Evolutionary conservation across 192 early-diverging fungal species (phyloP).

Genomic region (Coemansia sp.): DNA sequence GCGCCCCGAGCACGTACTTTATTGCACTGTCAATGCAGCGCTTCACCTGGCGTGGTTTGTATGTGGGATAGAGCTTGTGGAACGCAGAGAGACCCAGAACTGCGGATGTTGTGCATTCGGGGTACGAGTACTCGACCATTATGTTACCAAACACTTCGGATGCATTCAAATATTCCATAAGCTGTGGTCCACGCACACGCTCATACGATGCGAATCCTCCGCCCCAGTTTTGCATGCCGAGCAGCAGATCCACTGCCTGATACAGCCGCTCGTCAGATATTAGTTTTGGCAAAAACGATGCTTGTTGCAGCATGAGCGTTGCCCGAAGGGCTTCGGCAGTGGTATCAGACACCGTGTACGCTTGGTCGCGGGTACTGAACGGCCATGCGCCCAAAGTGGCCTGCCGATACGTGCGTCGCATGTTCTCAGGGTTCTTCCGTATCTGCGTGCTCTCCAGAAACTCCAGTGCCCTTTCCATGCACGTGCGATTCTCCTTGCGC

Average conservation of each 20-base stretch:
- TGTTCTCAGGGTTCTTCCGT: slow-evolving; percentile 66
- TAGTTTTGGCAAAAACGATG: slow-evolving; percentile 58
- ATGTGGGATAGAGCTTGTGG: slow-evolving; percentile 70
- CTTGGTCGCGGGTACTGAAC: slow-evolving; percentile 90
- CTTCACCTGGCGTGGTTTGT: slow-evolving; percentile 80
- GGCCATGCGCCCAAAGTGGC: slow-evolving; percentile 92
- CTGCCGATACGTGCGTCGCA: slow-evolving; percentile 76
- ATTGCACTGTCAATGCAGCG: slow-evolving; percentile 62
- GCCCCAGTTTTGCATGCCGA: slow-evolving; percentile 89
- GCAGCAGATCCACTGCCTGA: slow-evolving; percentile 86
- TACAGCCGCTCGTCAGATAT: slow-evolving; percentile 71
- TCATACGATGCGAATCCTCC: slow-evolving; percentile 97
- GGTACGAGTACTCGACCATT: slow-evolving; percentile 97
- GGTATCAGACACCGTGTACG: slow-evolving; percentile 94
- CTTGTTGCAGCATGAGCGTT: slow-evolving; percentile 70
- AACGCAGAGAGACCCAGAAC: slow-evolving; percentile 83
- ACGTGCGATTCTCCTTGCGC: slow-evolving; percentile 65
- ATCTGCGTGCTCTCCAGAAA: slow-evolving; percentile 91
- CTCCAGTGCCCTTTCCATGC: slow-evolving; percentile 66
- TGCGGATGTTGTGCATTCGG: slow-evolving; percentile 95
- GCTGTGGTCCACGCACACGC: slow-evolving; percentile 68
- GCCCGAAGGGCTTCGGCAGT: slow-evolving; percentile 91
- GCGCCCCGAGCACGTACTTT: slow-evolving; percentile 71
- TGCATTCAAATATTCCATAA: slow-evolving; percentile 89
- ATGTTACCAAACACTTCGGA: slow-evolving; percentile 98